Evolutionary conservation across 148 eudicot genomes (phyloP).

Genomic region (Amaranthus palmeri): DNA sequence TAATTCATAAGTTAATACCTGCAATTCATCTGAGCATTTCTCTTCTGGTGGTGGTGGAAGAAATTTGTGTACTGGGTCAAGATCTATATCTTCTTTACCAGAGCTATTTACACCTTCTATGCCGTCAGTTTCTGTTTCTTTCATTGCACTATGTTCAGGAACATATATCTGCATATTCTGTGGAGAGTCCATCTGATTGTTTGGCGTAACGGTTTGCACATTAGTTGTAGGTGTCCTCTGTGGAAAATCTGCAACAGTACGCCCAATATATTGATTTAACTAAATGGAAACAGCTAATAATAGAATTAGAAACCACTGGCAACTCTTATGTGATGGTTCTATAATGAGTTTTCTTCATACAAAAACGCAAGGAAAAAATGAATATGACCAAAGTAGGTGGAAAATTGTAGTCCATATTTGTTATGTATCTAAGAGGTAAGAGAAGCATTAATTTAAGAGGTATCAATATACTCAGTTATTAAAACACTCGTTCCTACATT

Average conservation of each 20-base stretch:
- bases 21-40: conserved; percentile 71
- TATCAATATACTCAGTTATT: background rate
- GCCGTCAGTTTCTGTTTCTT: conserved; percentile 38
- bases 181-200: conserved; percentile 40
- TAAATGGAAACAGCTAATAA: background rate
- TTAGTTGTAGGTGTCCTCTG: conserved; percentile 32
- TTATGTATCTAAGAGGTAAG: background rate
- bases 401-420: background rate
- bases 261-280: background rate
- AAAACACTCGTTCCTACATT: background rate
- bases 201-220: conserved; percentile 36
- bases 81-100: conserved; percentile 35
- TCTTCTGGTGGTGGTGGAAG: conserved; percentile 62
- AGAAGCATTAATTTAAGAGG: background rate
- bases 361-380: background rate
- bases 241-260: conserved; percentile 30
- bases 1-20: conserved; percentile 37
- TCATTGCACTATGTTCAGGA: conserved; percentile 29
- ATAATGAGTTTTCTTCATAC: background rate
- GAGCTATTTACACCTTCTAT: conserved; percentile 32
- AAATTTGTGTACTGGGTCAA: conserved; percentile 59
- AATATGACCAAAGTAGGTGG: background rate
- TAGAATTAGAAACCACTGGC: background rate
- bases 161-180: conserved; percentile 36
- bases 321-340: background rate